Base-by-base conservation (phyloP, 305 asterid species). In the Solanum hybrid region DNA sequence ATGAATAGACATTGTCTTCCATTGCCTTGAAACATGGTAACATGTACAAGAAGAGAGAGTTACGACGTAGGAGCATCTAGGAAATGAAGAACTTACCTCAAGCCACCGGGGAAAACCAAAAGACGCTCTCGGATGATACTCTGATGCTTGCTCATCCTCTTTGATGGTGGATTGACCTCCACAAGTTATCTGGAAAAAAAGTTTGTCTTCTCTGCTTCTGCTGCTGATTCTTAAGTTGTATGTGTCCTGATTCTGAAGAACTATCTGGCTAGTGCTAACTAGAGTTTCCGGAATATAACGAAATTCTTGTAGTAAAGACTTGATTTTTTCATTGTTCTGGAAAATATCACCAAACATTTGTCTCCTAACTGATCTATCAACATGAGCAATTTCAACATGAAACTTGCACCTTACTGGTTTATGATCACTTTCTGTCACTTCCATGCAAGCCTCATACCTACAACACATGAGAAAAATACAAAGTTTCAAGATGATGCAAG, bases 31-130 rank as follows among this genome's bases (percentile, higher is more conserved):
- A 82, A 28, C 71, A 26, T 81, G 36, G 33, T 26, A 40, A 8
- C 69, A 14, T 82, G 36, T 42, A 42, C 2, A 18, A 2, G 82
- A 87, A 69, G 80, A 87, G 61, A 64, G 78, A 64, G 18, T 67
- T 86, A 71, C 1, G 78, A 34, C 26, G 8, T 86, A 71, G 5
- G 78, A n/a, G 36, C 57, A 40, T 69, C 84, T 26, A 39, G 28
- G 39, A 73, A 39, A 73, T 39, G 24, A 37, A 74, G 89, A 87
- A 61, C 90, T 61, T 93, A 96, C 99, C 99, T 97, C 95, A 46
- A 97, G 98, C 99, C 99, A 97, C 31, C 96, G 96, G 3, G 99
- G 99, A 79, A 97, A 94, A 35, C 99, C 98, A 31, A 92, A 95
- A 18, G 97, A 94, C 88, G 94, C 99, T 89, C 99, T 91, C 7